Conservation (phyloP, 2,329 filamentous ascomycete genomes). For the Phaeosphaeriaceae sp. region DNA sequence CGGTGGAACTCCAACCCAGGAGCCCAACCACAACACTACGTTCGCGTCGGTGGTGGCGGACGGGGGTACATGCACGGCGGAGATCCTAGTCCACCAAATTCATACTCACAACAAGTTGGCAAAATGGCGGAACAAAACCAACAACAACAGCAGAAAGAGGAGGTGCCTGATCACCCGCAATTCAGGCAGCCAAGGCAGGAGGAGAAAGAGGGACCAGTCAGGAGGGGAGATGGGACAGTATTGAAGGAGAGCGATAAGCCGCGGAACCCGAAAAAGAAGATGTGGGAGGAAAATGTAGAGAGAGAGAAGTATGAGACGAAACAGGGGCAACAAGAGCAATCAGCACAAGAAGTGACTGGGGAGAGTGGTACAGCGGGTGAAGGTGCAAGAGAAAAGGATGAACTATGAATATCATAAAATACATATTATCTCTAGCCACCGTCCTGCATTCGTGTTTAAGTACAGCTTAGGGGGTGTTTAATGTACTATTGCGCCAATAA, state of each 20-base stretch:
- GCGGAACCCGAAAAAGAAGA: slow-evolving; percentile 66
- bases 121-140: slow-evolving; percentile 29
- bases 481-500: too few species aligned
- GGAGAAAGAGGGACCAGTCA: slow-evolving; percentile 41
- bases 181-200: slow-evolving; percentile 31
- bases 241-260: slow-evolving; percentile 50
- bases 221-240: slow-evolving; percentile 55
- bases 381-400: slow-evolving; percentile 24
- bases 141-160: slow-evolving; percentile 25
- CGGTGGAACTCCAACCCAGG: slow-evolving; percentile 39
- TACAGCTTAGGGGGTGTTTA: too few species aligned
- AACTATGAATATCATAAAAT: slow-evolving; percentile 22
- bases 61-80: slow-evolving; percentile 51
- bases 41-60: slow-evolving; percentile 60
- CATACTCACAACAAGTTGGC: slow-evolving; percentile 45
- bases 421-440: not conserved
- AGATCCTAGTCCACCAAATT: slow-evolving; percentile 45
- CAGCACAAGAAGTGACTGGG: slow-evolving; percentile 5
- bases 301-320: slow-evolving; percentile 33
- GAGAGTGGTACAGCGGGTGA: slow-evolving; percentile 2
- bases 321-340: slow-evolving; percentile 24
- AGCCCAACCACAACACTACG: slow-evolving; percentile 38
- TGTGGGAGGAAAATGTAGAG: slow-evolving; percentile 61
- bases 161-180: slow-evolving; percentile 28
- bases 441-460: not conserved